Conservation (phyloP, 1,139 yeast species). For the Zygoascus meyerae region DNA sequence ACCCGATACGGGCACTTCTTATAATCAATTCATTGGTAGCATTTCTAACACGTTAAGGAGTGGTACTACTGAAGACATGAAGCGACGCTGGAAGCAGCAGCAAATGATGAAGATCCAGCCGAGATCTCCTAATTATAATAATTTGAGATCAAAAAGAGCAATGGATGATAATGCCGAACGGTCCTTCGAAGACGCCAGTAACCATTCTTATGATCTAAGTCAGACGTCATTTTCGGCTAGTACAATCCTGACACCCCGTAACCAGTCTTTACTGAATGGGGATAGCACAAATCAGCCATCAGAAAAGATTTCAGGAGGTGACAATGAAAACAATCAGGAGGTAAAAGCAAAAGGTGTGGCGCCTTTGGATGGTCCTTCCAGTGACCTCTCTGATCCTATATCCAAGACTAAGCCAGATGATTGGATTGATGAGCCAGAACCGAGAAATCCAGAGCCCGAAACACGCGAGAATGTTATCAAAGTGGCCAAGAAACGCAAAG, state of each 20-base stretch:
- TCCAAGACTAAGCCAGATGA: not conserved
- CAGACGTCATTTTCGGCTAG: not conserved
- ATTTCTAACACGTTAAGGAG: not conserved
- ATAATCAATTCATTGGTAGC: not conserved
- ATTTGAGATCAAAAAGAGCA: not conserved
- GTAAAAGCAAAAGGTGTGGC: not conserved
- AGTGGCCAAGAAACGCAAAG: not conserved
- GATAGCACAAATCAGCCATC: not conserved
- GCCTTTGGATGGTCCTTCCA: too few species aligned
- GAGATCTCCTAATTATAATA: not conserved
- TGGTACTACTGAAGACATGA: slow-evolving; percentile 1
- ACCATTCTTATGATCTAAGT: not conserved
- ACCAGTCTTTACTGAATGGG: not conserved
- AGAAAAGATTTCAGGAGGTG: not conserved
- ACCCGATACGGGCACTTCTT: not conserved
- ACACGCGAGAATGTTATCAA: not conserved
- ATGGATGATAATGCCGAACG: not conserved
- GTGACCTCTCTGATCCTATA: too few species aligned
- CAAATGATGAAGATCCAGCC: not conserved
- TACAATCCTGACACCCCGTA: not conserved
- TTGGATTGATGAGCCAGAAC: not conserved
- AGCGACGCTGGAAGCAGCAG: not conserved
- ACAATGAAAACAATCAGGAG: not conserved
- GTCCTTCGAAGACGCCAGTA: not conserved
- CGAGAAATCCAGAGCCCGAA: not conserved